phyloP scores from a whole-genome alignment of 2,329 filamentous ascomycete genomes.

The Venturia aucupariae region DNA sequence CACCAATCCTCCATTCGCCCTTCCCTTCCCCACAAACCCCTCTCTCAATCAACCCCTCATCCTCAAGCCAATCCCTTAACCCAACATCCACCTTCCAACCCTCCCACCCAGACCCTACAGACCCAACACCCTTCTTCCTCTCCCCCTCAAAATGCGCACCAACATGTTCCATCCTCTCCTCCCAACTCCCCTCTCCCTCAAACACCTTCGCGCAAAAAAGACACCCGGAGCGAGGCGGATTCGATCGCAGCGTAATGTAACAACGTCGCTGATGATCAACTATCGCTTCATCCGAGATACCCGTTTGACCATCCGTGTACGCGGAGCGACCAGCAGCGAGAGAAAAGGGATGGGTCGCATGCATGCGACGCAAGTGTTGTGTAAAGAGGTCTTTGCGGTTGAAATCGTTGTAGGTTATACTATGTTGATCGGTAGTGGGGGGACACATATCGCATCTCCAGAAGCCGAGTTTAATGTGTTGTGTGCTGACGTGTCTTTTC shows the following conservation, averaged over 20 bases:
- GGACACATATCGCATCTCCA: constrained; percentile 65
- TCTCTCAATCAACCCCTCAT: constrained; percentile 29
- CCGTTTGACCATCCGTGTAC: constrained; percentile 31
- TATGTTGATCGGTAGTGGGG: constrained; percentile 22
- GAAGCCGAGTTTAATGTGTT: constrained; percentile 66
- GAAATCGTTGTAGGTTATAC: constrained; percentile 51
- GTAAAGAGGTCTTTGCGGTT: constrained; percentile 90
- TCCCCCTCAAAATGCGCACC: constrained; percentile 65
- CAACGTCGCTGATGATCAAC: constrained; percentile 48
- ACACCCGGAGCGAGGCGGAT: constrained; percentile 54
- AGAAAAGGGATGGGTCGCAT: constrained; percentile 37
- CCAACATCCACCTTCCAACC: constrained; percentile 4
- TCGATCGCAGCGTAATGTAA: constrained; percentile 47
- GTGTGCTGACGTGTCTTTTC: constrained; percentile 78
- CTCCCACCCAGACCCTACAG: background rate
- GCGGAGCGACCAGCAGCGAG: constrained; percentile 13
- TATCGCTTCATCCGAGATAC: constrained; percentile 34
- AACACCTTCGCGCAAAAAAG: constrained; percentile 59
- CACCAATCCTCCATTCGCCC: constrained; percentile 26
- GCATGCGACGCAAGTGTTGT: constrained; percentile 82
- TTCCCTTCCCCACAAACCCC: constrained; percentile 18
- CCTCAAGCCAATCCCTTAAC: constrained; percentile 31
- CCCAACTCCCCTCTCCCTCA: constrained; percentile 58
- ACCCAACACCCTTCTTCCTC: constrained; percentile 23
- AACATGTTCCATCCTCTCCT: constrained; percentile 79